These are phyloP conservation scores for Meira miltonrushii DNA, from an alignment of 1,284 basidiomycete genomes.

Conservation along the genomic window DNA sequence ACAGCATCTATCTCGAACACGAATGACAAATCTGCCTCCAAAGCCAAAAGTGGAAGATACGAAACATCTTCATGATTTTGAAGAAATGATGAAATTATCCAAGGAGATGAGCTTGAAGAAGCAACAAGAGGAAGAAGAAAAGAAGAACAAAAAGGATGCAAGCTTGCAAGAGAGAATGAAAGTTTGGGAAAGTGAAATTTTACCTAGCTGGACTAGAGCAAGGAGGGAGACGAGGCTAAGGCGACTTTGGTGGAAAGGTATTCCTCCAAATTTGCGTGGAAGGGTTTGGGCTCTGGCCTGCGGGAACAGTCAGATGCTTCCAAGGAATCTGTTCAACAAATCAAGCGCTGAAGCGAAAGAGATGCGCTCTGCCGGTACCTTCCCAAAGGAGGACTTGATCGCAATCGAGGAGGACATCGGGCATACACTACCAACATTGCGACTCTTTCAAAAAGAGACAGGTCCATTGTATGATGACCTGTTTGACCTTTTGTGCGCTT, in stretches of 20 bases:
- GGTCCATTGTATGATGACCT: constrained; percentile 82
- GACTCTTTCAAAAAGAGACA: constrained; percentile 71
- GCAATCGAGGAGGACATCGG: constrained; percentile 74
- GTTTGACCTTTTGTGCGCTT: constrained; percentile 79
- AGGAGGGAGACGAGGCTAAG: constrained; percentile 64
- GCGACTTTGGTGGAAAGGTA: constrained; percentile 84
- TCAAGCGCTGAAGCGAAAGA: constrained; percentile 69
- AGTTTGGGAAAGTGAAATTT: constrained; percentile 71
- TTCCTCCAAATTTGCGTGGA: constrained; percentile 78
- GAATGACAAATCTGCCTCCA: constrained; percentile 76
- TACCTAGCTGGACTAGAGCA: constrained; percentile 77
- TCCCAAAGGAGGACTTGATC: constrained; percentile 62
- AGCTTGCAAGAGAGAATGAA: constrained; percentile 64
- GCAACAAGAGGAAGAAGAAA: constrained; percentile 27
- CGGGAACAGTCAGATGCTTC: constrained; percentile 80
- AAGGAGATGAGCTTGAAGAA: constrained; percentile 31
- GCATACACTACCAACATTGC: constrained; percentile 75
- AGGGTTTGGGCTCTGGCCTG: constrained; percentile 80
- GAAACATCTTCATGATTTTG: constrained; percentile 81
- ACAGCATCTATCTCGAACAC: constrained; percentile 56
- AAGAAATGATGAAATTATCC: constrained; percentile 73
- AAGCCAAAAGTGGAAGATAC: constrained; percentile 74
- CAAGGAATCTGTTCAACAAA: constrained; percentile 47
- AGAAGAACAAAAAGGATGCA: constrained; percentile 19
- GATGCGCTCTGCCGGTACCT: constrained; percentile 57